Evolutionary conservation across 2,329 filamentous ascomycete genomes (phyloP).

Genomic region (Kalaharituber pfeilii): DNA sequence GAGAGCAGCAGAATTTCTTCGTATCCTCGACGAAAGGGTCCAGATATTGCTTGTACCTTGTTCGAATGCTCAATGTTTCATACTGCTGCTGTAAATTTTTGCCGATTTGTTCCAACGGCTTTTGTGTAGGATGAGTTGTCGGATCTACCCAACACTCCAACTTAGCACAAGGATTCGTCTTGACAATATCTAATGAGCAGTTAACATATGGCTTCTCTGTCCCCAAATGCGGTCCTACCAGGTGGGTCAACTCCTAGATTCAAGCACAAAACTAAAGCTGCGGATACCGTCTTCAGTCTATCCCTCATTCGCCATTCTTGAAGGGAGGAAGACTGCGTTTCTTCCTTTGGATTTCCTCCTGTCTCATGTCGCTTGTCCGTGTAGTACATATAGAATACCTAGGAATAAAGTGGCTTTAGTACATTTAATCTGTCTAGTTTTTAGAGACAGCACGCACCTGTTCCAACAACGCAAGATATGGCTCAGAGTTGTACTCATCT

Average conservation of each 20-base stretch:
- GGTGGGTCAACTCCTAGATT: conserved; percentile 97
- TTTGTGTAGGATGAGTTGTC: conserved; percentile 58
- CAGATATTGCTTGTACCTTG: conserved; percentile 92
- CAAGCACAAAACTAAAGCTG: conserved; percentile 79
- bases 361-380: conserved; percentile 96
- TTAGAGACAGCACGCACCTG: conserved; percentile 42
- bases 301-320: conserved; percentile 98
- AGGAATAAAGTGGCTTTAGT: conserved; percentile 15
- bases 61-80: conserved; percentile 82
- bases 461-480: conserved; percentile 69
- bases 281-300: conserved; percentile 87
- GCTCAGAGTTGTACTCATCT: conserved; percentile 76
- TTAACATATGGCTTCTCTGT: conserved; percentile 1
- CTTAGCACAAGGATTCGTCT: conserved; percentile 82
- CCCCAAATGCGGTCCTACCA: conserved; percentile 41
- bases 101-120: conserved; percentile 83
- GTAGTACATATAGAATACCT: conserved; percentile 99
- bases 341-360: conserved; percentile 62
- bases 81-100: conserved; percentile 94
- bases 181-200: conserved; percentile 36
- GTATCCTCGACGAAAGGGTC: conserved; percentile 96
- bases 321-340: conserved; percentile 38
- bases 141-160: conserved; percentile 96
- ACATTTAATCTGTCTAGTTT: background rate
- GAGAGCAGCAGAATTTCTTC: conserved; percentile 82